Percentiles rank a stretch among this genome's conserved stretches.
These are phyloP conservation scores for Rubus parviflorus DNA, from an alignment of 306 rosid species.

Conservation along the genomic window DNA sequence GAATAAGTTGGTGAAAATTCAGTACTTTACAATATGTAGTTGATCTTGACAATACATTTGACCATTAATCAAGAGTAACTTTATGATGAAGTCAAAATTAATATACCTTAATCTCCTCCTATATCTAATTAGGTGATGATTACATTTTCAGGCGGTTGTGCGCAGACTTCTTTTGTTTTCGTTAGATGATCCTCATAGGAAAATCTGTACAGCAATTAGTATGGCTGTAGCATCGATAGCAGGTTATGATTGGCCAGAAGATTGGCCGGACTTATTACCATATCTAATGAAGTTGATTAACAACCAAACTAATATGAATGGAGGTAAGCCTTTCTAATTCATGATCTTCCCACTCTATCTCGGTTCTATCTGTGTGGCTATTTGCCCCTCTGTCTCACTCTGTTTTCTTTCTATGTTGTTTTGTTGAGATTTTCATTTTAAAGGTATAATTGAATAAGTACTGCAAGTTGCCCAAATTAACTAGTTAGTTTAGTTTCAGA, in stretches of 20 bases:
- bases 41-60: not conserved
- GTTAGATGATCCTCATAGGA: constrained; percentile 83
- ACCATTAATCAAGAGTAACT: not conserved
- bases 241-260: constrained; percentile 88
- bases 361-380: not conserved
- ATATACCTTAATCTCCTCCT: not conserved
- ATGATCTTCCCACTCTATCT: not conserved
- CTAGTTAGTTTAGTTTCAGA: no score
- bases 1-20: not conserved
- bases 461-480: not conserved
- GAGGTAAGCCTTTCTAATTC: constrained; percentile 51
- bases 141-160: constrained; percentile 55
- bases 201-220: constrained; percentile 90
- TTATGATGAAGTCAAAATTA: not conserved
- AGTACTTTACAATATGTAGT: not conserved
- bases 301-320: constrained; percentile 64
- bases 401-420: not conserved
- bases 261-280: constrained; percentile 89
- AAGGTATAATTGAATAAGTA: not conserved
- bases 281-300: constrained; percentile 69
- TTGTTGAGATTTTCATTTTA: not conserved
- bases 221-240: constrained; percentile 96
- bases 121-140: constrained; percentile 28
- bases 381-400: not conserved
- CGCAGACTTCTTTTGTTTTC: constrained; percentile 66